phyloP scores from a whole-genome alignment of 2,329 filamentous ascomycete species.

The Cercospora sojina region DNA sequence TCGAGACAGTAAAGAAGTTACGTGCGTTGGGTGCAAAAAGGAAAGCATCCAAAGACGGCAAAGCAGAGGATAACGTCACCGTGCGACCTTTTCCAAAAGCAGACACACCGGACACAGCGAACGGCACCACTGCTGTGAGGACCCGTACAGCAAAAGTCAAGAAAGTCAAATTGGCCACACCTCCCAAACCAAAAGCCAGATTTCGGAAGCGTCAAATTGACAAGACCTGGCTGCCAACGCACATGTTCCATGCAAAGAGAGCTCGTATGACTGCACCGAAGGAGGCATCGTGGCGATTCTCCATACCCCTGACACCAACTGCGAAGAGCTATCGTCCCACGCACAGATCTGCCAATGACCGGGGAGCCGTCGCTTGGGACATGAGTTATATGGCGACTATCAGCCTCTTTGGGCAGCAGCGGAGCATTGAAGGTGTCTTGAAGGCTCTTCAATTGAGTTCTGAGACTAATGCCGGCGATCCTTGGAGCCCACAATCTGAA shows the following conservation, averaged over 20 bases:
- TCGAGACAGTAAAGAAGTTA: slow-evolving; percentile 73
- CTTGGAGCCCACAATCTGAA: slow-evolving; percentile 63
- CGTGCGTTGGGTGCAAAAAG: slow-evolving; percentile 59
- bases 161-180: slow-evolving; percentile 67
- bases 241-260: slow-evolving; percentile 89
- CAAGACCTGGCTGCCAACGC: slow-evolving; percentile 94
- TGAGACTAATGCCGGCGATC: slow-evolving; percentile 27
- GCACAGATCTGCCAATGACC: slow-evolving; percentile 72
- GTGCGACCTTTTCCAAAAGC: slow-evolving; percentile 24
- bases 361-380: slow-evolving; percentile 85
- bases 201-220: slow-evolving; percentile 81
- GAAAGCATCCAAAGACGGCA: slow-evolving; percentile 44
- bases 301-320: slow-evolving; percentile 78
- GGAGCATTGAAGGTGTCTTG: slow-evolving; percentile 65
- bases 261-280: slow-evolving; percentile 81
- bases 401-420: slow-evolving; percentile 65
- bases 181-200: slow-evolving; percentile 61
- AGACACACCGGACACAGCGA: slow-evolving; percentile 7
- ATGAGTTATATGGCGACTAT: slow-evolving; percentile 92
- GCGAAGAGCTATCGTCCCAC: slow-evolving; percentile 87
- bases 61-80: slow-evolving; percentile 28
- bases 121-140: slow-evolving; percentile 36
- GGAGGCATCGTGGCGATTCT: slow-evolving; percentile 84
- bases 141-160: slow-evolving; percentile 63
- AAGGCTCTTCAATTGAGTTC: slow-evolving; percentile 60